A percentile compares a stretch with the other conserved stretches of the same genome.
phyloP scores from a whole-genome alignment of 805 yeast genomes.

The Monosporozyma aerobia region DNA sequence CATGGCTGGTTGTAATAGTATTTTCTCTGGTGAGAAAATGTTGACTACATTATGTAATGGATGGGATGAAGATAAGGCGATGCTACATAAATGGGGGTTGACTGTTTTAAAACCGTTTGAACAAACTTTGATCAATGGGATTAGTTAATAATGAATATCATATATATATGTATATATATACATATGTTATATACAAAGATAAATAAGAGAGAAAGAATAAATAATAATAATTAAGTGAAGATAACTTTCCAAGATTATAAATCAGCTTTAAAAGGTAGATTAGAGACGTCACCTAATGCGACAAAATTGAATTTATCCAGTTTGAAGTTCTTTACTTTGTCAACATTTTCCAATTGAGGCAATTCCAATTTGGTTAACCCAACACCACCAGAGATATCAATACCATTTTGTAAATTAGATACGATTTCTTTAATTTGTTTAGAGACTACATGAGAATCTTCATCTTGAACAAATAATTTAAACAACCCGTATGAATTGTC shows the following conservation, averaged over 20 bases:
- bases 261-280: slow-evolving; percentile 84
- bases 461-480: slow-evolving; percentile 55
- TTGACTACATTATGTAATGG: slow-evolving; percentile 75
- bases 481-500: slow-evolving; percentile 77
- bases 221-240: background rate
- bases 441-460: slow-evolving; percentile 49
- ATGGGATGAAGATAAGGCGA: slow-evolving; percentile 69
- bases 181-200: background rate
- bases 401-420: slow-evolving; percentile 42
- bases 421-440: slow-evolving; percentile 53
- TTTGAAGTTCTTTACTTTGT: slow-evolving; percentile 32
- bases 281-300: slow-evolving; percentile 81
- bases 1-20: slow-evolving; percentile 71
- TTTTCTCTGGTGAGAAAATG: slow-evolving; percentile 76
- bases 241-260: slow-evolving; percentile 26
- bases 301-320: slow-evolving; percentile 68
- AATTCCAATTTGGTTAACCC: slow-evolving; percentile 40
- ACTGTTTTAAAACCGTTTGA: slow-evolving; percentile 43
- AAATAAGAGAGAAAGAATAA: background rate
- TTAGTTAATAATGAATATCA: background rate
- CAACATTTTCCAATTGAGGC: slow-evolving; percentile 34
- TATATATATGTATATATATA: background rate
- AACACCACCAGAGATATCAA: slow-evolving; percentile 50
- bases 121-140: background rate
- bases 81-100: slow-evolving; percentile 65